These are phyloP conservation scores for Phytopythium sindhum DNA, from an alignment of 352 stramenopile species.

Conservation along the genomic window DNA sequence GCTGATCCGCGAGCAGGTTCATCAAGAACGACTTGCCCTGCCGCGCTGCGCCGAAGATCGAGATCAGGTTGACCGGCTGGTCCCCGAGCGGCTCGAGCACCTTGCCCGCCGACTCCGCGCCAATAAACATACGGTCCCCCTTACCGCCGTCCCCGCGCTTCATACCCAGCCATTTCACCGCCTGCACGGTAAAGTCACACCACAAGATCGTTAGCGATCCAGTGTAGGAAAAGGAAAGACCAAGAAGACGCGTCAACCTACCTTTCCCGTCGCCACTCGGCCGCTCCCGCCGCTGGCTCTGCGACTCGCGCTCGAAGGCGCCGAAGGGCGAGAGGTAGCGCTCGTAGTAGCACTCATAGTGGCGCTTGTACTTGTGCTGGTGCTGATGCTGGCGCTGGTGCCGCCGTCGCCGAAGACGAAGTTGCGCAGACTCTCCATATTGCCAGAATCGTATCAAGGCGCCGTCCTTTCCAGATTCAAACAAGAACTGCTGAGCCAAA, in stretches of 20 bases:
- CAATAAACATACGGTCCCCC: constrained; percentile 72
- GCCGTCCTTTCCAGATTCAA: constrained; percentile 8
- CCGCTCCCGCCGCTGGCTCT: not conserved
- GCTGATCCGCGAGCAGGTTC: constrained; percentile 83
- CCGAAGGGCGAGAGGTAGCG: not conserved
- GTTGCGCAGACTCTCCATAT: constrained; percentile 33
- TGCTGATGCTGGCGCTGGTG: constrained; percentile 2
- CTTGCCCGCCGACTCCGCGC: constrained; percentile 42
- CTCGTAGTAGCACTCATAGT: not conserved
- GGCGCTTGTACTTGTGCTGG: not conserved
- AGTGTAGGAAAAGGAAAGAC: not conserved
- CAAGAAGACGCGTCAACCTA: not conserved
- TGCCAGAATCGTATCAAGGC: not conserved
- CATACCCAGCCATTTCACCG: constrained; percentile 86
- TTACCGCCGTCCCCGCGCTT: constrained; percentile 28
- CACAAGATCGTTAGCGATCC: not conserved
- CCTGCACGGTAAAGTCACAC: constrained; percentile 19
- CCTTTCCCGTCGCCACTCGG: not conserved
- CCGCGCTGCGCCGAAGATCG: constrained; percentile 79
- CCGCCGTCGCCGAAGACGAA: constrained; percentile 27
- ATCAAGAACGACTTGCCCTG: constrained; percentile 88
- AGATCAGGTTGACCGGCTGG: constrained; percentile 76
- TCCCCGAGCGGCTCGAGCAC: constrained; percentile 64
- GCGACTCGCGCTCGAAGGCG: not conserved
- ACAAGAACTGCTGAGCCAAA: not conserved